phyloP scores from a whole-genome alignment of 257 asterid genomes.

The Solanum commersonii region DNA sequence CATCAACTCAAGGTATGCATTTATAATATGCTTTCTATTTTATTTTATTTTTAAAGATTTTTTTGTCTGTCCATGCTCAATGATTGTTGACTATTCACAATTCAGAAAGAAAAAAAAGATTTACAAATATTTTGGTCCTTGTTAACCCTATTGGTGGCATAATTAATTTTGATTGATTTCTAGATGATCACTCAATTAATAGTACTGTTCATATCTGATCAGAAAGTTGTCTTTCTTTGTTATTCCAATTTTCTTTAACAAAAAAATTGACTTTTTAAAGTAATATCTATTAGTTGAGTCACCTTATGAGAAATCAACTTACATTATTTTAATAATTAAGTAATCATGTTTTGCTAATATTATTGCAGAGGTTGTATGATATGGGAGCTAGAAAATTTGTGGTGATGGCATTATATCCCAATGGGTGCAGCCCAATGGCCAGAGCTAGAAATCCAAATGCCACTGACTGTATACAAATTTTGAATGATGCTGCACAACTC shows the following conservation, averaged over 20 bases:
- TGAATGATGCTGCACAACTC: conserved; percentile 40
- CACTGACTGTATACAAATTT: conserved; percentile 28
- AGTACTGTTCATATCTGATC: too few species aligned
- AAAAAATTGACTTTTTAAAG: too few species aligned
- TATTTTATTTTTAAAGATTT: too few species aligned
- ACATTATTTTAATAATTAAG: neutral
- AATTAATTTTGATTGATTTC: too few species aligned
- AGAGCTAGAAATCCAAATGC: conserved; percentile 12
- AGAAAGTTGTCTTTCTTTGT: too few species aligned
- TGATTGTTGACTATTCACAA: neutral
- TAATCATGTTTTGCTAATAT: neutral
- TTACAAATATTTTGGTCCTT: neutral
- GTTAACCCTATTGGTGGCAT: too few species aligned
- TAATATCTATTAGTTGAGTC: too few species aligned
- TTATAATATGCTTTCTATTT: neutral
- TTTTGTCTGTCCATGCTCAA: neutral
- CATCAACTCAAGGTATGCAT: conserved; percentile 44
- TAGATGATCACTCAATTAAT: too few species aligned
- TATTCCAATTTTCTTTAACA: neutral
- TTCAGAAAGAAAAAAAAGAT: neutral
- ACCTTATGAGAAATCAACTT: too few species aligned
- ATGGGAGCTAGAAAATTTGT: conserved; percentile 79
- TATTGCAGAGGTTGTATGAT: conserved; percentile 48
- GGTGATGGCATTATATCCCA: conserved; percentile 49
- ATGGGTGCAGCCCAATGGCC: conserved; percentile 66